Base-by-base conservation (phyloP, 805 yeast genomes). In the Cephaloascus albidus region DNA sequence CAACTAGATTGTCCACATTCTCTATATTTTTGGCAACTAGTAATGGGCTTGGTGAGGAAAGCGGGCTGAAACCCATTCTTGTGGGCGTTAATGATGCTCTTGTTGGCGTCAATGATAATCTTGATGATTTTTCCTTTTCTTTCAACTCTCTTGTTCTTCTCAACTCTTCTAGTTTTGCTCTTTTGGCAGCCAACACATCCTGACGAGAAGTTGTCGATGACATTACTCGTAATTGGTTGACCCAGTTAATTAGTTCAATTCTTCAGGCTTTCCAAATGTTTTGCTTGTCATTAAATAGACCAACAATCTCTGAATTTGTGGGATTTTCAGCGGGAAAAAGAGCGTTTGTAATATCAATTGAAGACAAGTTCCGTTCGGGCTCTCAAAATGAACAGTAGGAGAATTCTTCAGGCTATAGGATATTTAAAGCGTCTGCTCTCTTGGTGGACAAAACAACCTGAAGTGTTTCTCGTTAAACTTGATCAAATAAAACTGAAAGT, bases 131-230 rank as follows among this genome's bases (percentile, higher is more conserved):
- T 23, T 23, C 28, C 28, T 23, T 23, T 12, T 23, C 28, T 23
- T 23, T 23, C 12, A 23, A 12, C 38, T 61, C 70, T 26, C 81
- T 52, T 46, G 65, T 68, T 31, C 63, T 64, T 28, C 76, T 57
- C n/a, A 78, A 60, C 52, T 72, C 75, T 26, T 73, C 74, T 27
- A 78, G 53, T 39, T 68, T 63, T 35, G 63, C 69, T 41, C 65
- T 60, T 45, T 77, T 76, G 39, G 72, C 74, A 20, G 33, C 33
- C 33, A 19, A 30, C 19, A 26, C 20, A 34, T 27, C 35, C 33
- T 26, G 19, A 12, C 10, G 35, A 8, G 33, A 31, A 31, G 6
- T 31, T 6, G 14, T 31, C 15, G 28, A 23, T 6, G 28, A 23
- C 28, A 23, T 23, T 23, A 12, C n/a, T n/a, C n/a, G n/a, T n/a